phyloP scores from a whole-genome alignment of 805 yeast genomes.

The Saccharomycopsis amapae region DNA sequence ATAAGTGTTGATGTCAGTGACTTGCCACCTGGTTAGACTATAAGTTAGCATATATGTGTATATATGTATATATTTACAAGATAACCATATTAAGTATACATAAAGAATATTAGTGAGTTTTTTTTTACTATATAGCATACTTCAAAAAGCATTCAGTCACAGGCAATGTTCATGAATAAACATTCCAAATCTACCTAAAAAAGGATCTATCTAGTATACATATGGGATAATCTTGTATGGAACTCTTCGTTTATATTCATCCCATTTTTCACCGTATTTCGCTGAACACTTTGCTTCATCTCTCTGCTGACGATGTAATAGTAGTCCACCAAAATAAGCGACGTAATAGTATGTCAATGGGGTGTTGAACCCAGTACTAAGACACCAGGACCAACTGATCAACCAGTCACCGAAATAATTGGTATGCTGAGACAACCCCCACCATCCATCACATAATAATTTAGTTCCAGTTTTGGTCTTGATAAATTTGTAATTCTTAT shows the following conservation, averaged over 20 bases:
- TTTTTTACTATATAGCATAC: too few relatives aligned
- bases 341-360: conserved; percentile 85
- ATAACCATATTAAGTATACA: too few relatives aligned
- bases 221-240: conserved; percentile 91
- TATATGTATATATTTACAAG: too few relatives aligned
- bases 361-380: conserved; percentile 77
- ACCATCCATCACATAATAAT: conserved; percentile 88
- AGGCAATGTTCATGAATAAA: too few relatives aligned
- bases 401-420: conserved; percentile 96
- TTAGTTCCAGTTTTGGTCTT: conserved; percentile 71
- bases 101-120: too few relatives aligned
- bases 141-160: too few relatives aligned
- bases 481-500: conserved; percentile 59
- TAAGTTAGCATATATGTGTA: background rate
- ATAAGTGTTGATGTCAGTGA: conserved; percentile 81
- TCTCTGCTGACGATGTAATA: conserved; percentile 82
- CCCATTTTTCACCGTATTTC: conserved; percentile 87
- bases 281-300: conserved; percentile 86
- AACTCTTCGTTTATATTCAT: conserved; percentile 67
- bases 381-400: conserved; percentile 85
- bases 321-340: conserved; percentile 69
- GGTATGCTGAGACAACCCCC: conserved; percentile 88
- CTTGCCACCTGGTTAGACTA: conserved; percentile 83
- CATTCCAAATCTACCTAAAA: too few relatives aligned
- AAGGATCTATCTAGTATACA: conserved; percentile 57